Base-by-base conservation (phyloP, 1,284 basidiomycete genomes). In the Agroathelia rolfsii region DNA sequence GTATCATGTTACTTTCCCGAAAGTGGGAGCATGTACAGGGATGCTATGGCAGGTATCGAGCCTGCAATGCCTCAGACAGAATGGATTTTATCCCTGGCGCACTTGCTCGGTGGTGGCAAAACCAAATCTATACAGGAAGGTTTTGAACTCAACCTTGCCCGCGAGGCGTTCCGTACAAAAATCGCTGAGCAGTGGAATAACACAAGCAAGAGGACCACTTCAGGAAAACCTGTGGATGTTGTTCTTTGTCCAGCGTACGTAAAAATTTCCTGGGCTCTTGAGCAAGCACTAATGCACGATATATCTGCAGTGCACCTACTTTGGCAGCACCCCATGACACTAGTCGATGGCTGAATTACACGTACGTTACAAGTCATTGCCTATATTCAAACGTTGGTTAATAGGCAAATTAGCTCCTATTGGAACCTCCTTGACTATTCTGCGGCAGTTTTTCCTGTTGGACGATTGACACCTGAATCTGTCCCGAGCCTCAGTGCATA, bases 381-480 rank as follows among this genome's bases (percentile, higher is more conserved):
- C n/a, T n/a, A n/a, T n/a, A n/a, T n/a, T n/a, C n/a, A n/a, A n/a
- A n/a, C n/a, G n/a, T n/a, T n/a, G n/a, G n/a, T n/a, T n/a, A n/a
- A n/a, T n/a, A n/a, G n/a, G n/a, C n/a, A n/a, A n/a, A n/a, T n/a
- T n/a, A n/a, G n/a, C n/a, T 63, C 62, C 2, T 64, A 69, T 41
- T 73, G 69, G 64, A 78, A 78, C 44, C 41, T 76, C 35, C 48
- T 64, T 38, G 74, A 78, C 49, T 69, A 66, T 36, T 59, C 71
- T 3, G 61, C 59, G 12, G 63, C 59, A 7, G 67, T 66, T 10
- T 68, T 78, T 50, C 76, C 74, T 19, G 62, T 64, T 21, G 60
- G 58, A 64, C 50, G 30, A 75, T 75, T 10, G 70, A 79, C n/a
- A n/a, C n/a, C n/a, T n/a, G n/a, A n/a, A n/a, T n/a, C n/a, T n/a